These are phyloP conservation scores for Stephania cephalantha DNA, from an alignment of 164 flowering plant species.

Conservation along the genomic window DNA sequence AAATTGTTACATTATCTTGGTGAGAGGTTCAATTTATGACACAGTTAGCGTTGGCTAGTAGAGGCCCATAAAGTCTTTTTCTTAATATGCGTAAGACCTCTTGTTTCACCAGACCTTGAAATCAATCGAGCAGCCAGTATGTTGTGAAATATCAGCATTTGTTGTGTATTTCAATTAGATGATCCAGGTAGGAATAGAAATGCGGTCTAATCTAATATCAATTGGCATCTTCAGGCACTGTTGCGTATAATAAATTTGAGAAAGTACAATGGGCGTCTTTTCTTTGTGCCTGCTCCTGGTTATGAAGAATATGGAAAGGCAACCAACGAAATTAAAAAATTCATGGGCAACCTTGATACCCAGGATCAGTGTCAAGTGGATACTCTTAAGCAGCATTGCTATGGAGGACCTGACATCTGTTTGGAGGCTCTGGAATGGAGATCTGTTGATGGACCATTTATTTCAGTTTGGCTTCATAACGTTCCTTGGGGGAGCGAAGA, in stretches of 20 bases:
- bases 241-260: slow-evolving; percentile 56
- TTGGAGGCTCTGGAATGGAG: slow-evolving; percentile 57
- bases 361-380: slow-evolving; percentile 24
- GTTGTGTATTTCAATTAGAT: neutral
- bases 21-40: neutral
- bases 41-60: neutral
- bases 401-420: slow-evolving; percentile 46
- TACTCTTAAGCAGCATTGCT: slow-evolving; percentile 30
- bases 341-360: slow-evolving; percentile 12
- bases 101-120: neutral
- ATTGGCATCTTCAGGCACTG: slow-evolving; percentile 45
- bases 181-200: neutral
- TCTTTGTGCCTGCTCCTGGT: slow-evolving; percentile 92
- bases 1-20: neutral
- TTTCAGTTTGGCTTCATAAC: slow-evolving; percentile 95
- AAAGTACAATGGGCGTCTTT: slow-evolving; percentile 63
- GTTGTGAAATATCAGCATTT: neutral
- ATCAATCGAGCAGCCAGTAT: neutral
- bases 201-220: neutral
- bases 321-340: slow-evolving; percentile 21
- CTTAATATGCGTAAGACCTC: neutral
- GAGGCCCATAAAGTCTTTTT: neutral
- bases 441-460: slow-evolving; percentile 73
- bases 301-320: slow-evolving; percentile 68
- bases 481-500: slow-evolving; percentile 91